Evolutionary conservation across 163 green algal species (phyloP), one percentile per base, ranked within the genome.

Genomic region (Scenedesmus sp.): DNA sequence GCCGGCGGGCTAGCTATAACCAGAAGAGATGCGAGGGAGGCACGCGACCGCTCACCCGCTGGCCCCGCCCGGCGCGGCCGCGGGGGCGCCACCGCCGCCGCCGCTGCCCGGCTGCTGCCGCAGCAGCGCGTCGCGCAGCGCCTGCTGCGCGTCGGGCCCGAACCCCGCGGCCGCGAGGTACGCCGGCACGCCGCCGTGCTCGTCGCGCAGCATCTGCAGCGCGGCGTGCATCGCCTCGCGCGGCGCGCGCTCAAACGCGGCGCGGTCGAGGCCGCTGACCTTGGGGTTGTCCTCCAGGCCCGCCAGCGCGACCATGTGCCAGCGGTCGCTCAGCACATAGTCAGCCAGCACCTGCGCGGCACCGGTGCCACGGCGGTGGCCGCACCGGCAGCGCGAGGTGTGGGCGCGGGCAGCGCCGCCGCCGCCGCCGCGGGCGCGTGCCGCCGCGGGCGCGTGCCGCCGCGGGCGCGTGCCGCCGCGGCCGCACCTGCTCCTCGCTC

Each of bases 241-340:
- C 13, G 69, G 69, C 15, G 69, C 69, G 24, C 69, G 58, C n/a
- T 77, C 69, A 67, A 77, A 77, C 36, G 56, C 57, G 24, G 26
- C 28, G 14, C 54, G 11, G 42, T 77, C 54, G 11, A 77, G 54
- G 9, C 69, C 69, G 9, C 53, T 69, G 4, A 67, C 54, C 47
- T 67, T 77, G 13, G 69, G 69, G 69, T 77, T 67, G 9, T 77
- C 36, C 24, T 77, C 69, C 7, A 77, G 54, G 3, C 69, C 69
- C 34, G 69, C 69, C 14, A 77, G 69, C 17, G 54, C 69, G 22
- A 77, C 69, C 54, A 67, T 56, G 33, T 77, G 69, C 36, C 47
- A 77, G 26, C 45, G 17, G n/a, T 77, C 69, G 15, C 54, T 67
- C 26, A 56, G 54, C 10, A 66, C 69, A 48, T 77, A 77, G 13